These are phyloP conservation scores for Apiotrichum gracile DNA, from an alignment of 1,284 basidiomycete genomes.

Conservation along the genomic window DNA sequence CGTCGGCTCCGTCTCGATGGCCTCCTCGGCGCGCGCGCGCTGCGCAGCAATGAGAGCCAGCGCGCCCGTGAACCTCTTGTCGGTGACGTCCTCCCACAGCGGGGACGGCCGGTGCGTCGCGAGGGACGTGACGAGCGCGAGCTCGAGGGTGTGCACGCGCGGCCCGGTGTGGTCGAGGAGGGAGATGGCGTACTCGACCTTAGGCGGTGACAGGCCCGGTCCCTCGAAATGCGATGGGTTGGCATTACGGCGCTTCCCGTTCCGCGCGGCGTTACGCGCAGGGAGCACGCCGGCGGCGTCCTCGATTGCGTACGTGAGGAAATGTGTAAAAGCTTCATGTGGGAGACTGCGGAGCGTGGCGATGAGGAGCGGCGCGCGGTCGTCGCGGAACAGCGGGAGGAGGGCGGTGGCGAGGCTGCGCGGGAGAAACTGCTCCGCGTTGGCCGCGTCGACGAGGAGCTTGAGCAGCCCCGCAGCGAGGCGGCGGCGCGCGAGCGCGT, in stretches of 20 bases:
- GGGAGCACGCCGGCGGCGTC: conserved; percentile 23
- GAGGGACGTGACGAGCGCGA: background rate
- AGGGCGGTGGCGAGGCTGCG: conserved; percentile 16
- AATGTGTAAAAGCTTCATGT: conserved; percentile 11
- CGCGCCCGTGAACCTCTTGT: background rate
- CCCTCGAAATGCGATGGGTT: background rate
- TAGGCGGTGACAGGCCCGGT: background rate
- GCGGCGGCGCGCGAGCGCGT: background rate
- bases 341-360: background rate
- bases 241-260: too few relatives aligned
- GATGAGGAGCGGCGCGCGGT: conserved; percentile 4
- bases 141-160: background rate
- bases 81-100: background rate
- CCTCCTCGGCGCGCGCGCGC: too few relatives aligned
- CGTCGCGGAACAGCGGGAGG: conserved; percentile 16
- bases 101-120: background rate
- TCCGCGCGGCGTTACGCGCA: background rate
- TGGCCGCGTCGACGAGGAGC: conserved; percentile 18
- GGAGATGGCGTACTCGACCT: conserved; percentile 3
- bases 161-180: background rate
- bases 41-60: background rate
- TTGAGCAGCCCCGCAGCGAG: conserved; percentile 9
- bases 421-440: conserved; percentile 17
- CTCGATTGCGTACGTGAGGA: conserved; percentile 23
- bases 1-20: too few relatives aligned